Evolutionary conservation across 2,329 filamentous ascomycete species (phyloP).

Genomic region (Ophiostoma angusticollis): DNA sequence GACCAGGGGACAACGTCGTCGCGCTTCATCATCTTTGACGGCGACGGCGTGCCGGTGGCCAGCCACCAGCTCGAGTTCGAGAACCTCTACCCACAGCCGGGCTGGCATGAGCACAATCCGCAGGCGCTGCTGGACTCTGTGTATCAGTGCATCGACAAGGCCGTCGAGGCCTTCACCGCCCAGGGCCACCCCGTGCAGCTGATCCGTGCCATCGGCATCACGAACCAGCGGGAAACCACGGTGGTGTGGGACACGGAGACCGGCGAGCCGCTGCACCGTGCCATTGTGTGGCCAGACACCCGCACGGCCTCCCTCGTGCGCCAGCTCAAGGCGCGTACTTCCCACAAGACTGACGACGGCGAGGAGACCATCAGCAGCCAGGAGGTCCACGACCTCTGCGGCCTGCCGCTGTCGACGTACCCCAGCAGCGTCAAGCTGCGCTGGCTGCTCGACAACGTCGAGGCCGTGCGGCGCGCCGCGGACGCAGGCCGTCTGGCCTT

Average conservation of each 20-base stretch:
- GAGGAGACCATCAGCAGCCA: too few species aligned
- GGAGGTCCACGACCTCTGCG: conserved; percentile 60
- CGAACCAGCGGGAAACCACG: conserved; percentile 82
- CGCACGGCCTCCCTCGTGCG: conserved; percentile 60
- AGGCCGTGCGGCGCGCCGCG: conserved; percentile 59
- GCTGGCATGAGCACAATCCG: conserved; percentile 90
- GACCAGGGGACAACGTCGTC: conserved; percentile 87
- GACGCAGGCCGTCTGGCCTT: conserved; percentile 66
- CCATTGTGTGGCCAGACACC: conserved; percentile 85
- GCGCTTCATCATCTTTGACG: conserved; percentile 82
- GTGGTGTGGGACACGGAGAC: conserved; percentile 74
- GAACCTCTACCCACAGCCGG: conserved; percentile 72
- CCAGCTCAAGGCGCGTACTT: conserved; percentile 50
- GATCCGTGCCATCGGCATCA: conserved; percentile 72
- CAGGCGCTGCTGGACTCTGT: conserved; percentile 63
- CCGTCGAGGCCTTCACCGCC: conserved; percentile 64
- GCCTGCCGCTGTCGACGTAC: conserved; percentile 77
- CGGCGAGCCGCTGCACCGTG: conserved; percentile 69
- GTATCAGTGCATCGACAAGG: conserved; percentile 58
- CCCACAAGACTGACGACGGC: conserved; percentile 51
- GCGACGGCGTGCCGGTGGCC: conserved; percentile 61
- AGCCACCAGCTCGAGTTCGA: conserved; percentile 79
- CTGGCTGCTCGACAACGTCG: conserved; percentile 66
- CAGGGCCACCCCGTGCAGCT: conserved; percentile 53
- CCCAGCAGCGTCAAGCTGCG: conserved; percentile 74